phyloP scores from a whole-genome alignment of 805 yeast genomes.

The Candida germanica region DNA sequence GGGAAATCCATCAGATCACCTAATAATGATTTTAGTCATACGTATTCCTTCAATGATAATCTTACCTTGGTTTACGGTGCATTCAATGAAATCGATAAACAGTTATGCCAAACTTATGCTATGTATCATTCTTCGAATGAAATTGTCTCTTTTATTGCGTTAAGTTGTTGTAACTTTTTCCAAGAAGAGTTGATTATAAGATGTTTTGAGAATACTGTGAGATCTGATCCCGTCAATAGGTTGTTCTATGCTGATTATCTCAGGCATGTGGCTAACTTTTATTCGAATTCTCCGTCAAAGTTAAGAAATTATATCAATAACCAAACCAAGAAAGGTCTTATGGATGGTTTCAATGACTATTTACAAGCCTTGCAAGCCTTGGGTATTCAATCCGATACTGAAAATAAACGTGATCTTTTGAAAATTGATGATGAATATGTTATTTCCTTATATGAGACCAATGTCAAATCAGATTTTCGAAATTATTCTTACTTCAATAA shows the following conservation, averaged over 20 bases:
- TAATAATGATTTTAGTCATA: constrained; percentile 22
- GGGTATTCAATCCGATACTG: constrained; percentile 21
- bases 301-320: constrained; percentile 23
- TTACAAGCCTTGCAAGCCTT: constrained; percentile 27
- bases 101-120: constrained; percentile 21
- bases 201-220: constrained; percentile 37
- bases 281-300: constrained; percentile 14
- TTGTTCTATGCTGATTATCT: constrained; percentile 38
- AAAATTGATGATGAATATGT: constrained; percentile 32
- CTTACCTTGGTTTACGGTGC: constrained; percentile 29
- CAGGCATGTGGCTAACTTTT: constrained; percentile 18
- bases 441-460: constrained; percentile 31
- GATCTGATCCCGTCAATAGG: constrained; percentile 30
- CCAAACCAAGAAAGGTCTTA: constrained; percentile 25
- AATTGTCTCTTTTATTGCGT: constrained; percentile 24
- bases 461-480: constrained; percentile 30
- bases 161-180: constrained; percentile 30
- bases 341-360: constrained; percentile 35
- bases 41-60: constrained; percentile 33
- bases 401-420: constrained; percentile 3
- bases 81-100: constrained; percentile 38
- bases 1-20: constrained; percentile 9
- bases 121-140: constrained; percentile 19
- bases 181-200: constrained; percentile 40
- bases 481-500: constrained; percentile 35